Evolutionary conservation across 768 basidiomycete species (phyloP), one percentile per base, ranked within the genome.

Genomic region (Lactifluus volemus): DNA sequence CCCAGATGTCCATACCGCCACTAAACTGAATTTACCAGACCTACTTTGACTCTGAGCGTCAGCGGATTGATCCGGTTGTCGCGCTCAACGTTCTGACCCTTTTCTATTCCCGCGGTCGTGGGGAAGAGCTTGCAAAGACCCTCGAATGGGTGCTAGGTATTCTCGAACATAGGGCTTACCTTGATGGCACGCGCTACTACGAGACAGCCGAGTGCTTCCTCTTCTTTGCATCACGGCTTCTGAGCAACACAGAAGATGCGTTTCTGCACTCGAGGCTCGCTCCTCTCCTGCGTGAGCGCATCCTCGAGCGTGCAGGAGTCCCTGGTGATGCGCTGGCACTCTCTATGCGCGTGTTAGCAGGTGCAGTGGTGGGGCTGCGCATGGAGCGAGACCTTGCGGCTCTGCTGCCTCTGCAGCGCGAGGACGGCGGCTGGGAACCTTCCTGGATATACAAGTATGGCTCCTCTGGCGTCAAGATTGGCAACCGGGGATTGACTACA

Each of bases 361-460:
- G 78, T 44, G 69, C 73, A 1, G 71, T 68, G 11, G 71, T 79
- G 12, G 79, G 76, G 6, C 53, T 82, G 17, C 65, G 68, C 30
- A 72, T 80, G 65, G 72, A 77, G 15, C 69, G 75, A 2, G 83
- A 84, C 67, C 63, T 81, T 8, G 70, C 73, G 8, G 67, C 70
- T 19, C 74, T 85, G 8, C 73, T 80, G 3, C 68, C 74, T 5
- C 67, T 81, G 60, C 83, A 84, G 64, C 72, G 72, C 58, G 78
- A 78, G 60, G 82, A 84, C 64, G 83, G 83, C 17, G 78, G 80
- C 4, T 85, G 80, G 79, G 76, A 74, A 25, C 73, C 73, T 9
- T 77, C 83, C 1, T 83, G 81, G 80, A 72, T 84, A 19, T 84
- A 81, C 72, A 80, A 77, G 68, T 82, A 79, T 59, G 80, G 79